Percentiles rank a stretch among this genome's conserved stretches.
Conservation (phyloP, 2,329 filamentous ascomycete species). For the Aspergillus quadricinctus region DNA sequence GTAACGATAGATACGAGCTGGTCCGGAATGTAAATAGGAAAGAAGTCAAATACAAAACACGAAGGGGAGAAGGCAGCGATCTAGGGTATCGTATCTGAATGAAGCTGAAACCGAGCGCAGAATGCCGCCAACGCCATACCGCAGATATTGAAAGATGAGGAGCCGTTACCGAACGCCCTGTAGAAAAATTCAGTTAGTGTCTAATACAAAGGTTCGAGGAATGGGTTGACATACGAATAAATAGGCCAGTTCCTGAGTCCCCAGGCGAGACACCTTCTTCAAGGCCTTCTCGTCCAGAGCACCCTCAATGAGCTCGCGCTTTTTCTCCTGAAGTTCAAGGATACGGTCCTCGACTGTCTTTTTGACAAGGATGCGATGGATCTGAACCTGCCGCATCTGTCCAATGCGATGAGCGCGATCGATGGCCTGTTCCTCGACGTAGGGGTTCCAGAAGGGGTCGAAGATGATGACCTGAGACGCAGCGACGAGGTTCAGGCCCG, state of each 20-base stretch:
- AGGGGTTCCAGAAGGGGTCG: slow-evolving; percentile 93
- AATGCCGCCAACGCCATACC: slow-evolving; percentile 7
- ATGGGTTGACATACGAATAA: slow-evolving; percentile 53
- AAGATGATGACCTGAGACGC: slow-evolving; percentile 85
- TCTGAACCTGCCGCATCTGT: slow-evolving; percentile 66
- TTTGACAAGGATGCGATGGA: slow-evolving; percentile 73
- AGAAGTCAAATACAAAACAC: not conserved
- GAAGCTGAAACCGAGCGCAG: not conserved
- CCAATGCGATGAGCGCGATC: slow-evolving; percentile 87
- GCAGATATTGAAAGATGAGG: not conserved
- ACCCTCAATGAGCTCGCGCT: slow-evolving; percentile 69
- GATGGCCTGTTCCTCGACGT: slow-evolving; percentile 86
- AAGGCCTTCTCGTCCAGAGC: slow-evolving; percentile 74
- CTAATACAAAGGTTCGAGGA: not conserved
- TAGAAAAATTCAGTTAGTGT: not conserved
- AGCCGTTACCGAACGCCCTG: slow-evolving; percentile 19
- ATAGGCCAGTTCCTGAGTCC: slow-evolving; percentile 62
- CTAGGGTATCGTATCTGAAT: slow-evolving; percentile 6
- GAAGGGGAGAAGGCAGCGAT: not conserved
- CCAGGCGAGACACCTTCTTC: slow-evolving; percentile 63
- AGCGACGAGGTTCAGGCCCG: slow-evolving; percentile 78
- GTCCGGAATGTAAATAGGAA: not conserved
- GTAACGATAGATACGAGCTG: not conserved
- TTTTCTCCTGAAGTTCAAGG: slow-evolving; percentile 70
- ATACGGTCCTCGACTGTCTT: slow-evolving; percentile 87